These are phyloP conservation scores for Monilinia laxa DNA, from an alignment of 2,329 filamentous ascomycete species.

Conservation along the genomic window DNA sequence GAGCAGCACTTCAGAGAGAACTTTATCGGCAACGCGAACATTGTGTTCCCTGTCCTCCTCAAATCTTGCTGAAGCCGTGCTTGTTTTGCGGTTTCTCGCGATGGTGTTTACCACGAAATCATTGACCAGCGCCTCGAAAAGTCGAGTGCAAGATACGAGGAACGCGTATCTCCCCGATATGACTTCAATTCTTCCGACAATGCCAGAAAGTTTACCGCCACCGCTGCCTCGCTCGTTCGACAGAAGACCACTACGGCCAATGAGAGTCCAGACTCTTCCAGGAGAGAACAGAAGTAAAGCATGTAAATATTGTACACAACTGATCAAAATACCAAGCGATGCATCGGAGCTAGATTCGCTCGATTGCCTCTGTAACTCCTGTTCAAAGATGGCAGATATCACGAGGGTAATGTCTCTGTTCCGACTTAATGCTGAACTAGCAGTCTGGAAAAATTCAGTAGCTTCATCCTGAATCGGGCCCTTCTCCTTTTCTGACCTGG, in stretches of 20 bases:
- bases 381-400: slow-evolving; percentile 81
- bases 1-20: slow-evolving; percentile 68
- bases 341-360: slow-evolving; percentile 44
- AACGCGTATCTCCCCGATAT: slow-evolving; percentile 75
- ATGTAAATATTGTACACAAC: slow-evolving; percentile 78
- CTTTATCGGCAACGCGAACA: slow-evolving; percentile 74
- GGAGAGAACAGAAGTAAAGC: slow-evolving; percentile 71
- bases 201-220: slow-evolving; percentile 69
- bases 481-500: slow-evolving; percentile 30
- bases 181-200: slow-evolving; percentile 81
- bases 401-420: slow-evolving; percentile 75
- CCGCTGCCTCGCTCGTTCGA: slow-evolving; percentile 66
- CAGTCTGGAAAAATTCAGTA: slow-evolving; percentile 53
- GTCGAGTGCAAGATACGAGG: slow-evolving; percentile 66
- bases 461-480: slow-evolving; percentile 45
- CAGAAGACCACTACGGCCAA: slow-evolving; percentile 77
- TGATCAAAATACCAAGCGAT: slow-evolving; percentile 60
- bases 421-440: slow-evolving; percentile 53
- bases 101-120: slow-evolving; percentile 71
- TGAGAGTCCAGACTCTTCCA: slow-evolving; percentile 84
- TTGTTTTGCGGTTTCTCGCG: slow-evolving; percentile 57
- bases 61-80: slow-evolving; percentile 50
- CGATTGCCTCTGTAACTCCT: slow-evolving; percentile 52
- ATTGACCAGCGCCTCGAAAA: slow-evolving; percentile 74
- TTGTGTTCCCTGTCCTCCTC: slow-evolving; percentile 54